Evolutionary conservation across 2,329 filamentous ascomycete species (phyloP), one percentile per base, ranked within the genome.

Genomic region (Monosporascus sp.): DNA sequence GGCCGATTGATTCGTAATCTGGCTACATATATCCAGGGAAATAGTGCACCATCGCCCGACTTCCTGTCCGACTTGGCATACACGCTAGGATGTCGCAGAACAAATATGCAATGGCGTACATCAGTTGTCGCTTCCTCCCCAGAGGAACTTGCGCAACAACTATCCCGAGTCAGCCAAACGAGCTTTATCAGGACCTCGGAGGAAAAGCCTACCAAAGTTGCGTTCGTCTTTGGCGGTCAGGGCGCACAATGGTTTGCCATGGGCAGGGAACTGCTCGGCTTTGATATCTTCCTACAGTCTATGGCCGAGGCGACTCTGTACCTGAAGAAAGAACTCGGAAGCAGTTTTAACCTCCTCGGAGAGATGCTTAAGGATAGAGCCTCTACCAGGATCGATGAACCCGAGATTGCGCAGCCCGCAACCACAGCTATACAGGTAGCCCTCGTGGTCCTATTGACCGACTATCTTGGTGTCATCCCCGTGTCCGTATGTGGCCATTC

Each of bases 71-170:
- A 78, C 52, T 74, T 78, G 48, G 69, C 76, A 3, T 79, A 79
- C 56, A 80, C 77, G 1, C 65, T 79, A 17, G 67, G 64, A 24
- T 73, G 69, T 37, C 75, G 77, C 3, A 72, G 77, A 16, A 78
- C 77, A 0, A 64, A 58, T 7, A 56, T 79, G 16, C 71, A 75
- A 51, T 79, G 74, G 73, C 77, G 70, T 50, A 58, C 66, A 3
- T 68, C 69, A 3, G 57, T 74, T 3, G 65, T 75, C 34, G 73
- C 75, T 5, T 62, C 58, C 9, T 71, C 69, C 3, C 51, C 56
- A 1, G 48, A 59, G 1, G 69, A 74, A 3, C 68, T 80, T 4
- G 27, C 52, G 7, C 17, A 38, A 7, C 59, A 61, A 41, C 48
- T 69, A 26, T 36, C 19, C 20, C 45, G 48, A 27, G 26, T 57